Percentiles rank a stretch among this genome's conserved stretches.
Evolutionary conservation across 345 rosid genomes (phyloP).

Genomic region (Populus pruinosa): DNA sequence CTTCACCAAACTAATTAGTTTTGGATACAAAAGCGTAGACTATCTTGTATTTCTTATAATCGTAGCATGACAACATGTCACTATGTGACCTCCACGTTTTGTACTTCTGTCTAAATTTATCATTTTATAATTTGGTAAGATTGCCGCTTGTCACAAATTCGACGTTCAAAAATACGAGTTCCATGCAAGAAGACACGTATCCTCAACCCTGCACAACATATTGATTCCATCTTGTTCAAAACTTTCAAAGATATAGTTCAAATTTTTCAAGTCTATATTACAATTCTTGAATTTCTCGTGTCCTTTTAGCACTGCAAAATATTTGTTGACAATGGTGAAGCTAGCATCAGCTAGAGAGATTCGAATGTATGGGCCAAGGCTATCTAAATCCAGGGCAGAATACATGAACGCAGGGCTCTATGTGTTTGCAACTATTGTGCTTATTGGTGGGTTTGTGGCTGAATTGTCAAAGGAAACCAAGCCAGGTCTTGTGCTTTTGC

Average conservation of each 20-base stretch:
- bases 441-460: constrained; percentile 55
- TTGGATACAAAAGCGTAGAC: too few relatives aligned
- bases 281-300: background rate
- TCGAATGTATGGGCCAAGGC: constrained; percentile 63
- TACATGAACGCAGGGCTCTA: constrained; percentile 75
- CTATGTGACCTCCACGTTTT: too few relatives aligned
- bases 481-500: constrained; percentile 64
- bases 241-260: background rate
- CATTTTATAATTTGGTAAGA: background rate
- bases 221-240: background rate
- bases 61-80: too few relatives aligned
- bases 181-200: constrained; percentile 55
- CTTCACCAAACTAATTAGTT: too few relatives aligned
- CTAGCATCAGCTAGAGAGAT: constrained; percentile 75
- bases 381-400: constrained; percentile 54
- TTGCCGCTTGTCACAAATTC: background rate
- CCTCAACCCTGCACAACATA: background rate
- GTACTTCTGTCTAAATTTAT: too few relatives aligned
- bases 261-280: background rate
- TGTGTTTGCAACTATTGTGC: constrained; percentile 56
- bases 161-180: background rate
- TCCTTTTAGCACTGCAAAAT: background rate
- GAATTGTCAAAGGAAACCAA: constrained; percentile 60
- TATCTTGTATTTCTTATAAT: too few relatives aligned
- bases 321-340: constrained; percentile 59